Percentiles rank a stretch among this genome's conserved stretches.
Evolutionary conservation across 148 eudicot species (phyloP).

Genomic region (Spergularia marina): DNA sequence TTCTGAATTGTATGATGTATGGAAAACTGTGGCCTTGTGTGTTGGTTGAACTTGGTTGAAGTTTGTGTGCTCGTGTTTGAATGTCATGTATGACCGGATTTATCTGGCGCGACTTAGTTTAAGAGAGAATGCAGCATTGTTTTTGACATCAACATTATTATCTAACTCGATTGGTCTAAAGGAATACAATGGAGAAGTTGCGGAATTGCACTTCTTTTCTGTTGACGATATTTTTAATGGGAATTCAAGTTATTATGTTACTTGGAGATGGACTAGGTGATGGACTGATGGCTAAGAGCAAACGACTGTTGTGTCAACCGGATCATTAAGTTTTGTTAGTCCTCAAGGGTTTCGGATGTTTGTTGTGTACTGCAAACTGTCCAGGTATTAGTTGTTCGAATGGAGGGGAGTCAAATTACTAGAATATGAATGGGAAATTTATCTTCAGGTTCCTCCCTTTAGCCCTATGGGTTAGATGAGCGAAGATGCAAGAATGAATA

Average conservation of each 20-base stretch:
- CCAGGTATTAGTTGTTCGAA: too few species aligned
- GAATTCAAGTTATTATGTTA: too few species aligned
- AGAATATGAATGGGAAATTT: neutral
- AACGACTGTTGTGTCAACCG: neutral
- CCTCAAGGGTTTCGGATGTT: neutral
- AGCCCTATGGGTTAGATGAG: neutral
- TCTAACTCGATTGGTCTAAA: neutral
- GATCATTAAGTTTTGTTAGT: neutral
- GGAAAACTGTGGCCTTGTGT: neutral
- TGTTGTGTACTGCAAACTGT: neutral
- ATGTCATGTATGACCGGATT: neutral
- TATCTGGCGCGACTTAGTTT: neutral
- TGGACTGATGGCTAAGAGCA: neutral
- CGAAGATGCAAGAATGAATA: neutral
- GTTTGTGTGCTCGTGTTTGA: neutral
- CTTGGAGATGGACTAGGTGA: neutral
- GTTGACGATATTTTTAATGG: too few species aligned
- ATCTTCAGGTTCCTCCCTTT: neutral
- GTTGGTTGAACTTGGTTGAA: neutral
- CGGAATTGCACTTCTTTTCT: neutral
- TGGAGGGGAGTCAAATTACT: too few species aligned
- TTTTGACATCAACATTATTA: neutral
- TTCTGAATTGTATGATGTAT: neutral
- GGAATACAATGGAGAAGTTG: neutral
- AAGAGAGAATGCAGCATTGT: neutral